Evolutionary conservation across 1,284 basidiomycete genomes (phyloP).

Genomic region (Cerrena zonata): DNA sequence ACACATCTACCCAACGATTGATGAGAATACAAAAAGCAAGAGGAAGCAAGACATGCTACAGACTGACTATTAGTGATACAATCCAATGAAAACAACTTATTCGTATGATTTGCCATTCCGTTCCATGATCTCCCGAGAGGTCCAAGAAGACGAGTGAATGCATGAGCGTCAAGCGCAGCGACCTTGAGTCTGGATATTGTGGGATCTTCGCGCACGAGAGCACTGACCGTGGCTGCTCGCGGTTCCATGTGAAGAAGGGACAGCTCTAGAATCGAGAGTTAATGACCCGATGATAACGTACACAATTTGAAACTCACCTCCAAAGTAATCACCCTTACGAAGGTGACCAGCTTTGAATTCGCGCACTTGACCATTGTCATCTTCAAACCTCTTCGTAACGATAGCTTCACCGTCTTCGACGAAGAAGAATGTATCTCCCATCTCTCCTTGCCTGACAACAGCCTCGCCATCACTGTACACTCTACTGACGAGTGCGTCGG

Average conservation of each 20-base stretch:
- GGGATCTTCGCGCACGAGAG: conserved; percentile 49
- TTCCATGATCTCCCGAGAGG: conserved; percentile 87
- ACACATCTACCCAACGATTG: background rate
- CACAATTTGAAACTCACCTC: conserved; percentile 58
- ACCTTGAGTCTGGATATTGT: conserved; percentile 74
- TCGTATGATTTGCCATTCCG: conserved; percentile 61
- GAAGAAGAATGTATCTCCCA: conserved; percentile 96
- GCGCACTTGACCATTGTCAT: conserved; percentile 52
- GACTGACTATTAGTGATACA: background rate
- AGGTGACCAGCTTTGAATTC: conserved; percentile 73
- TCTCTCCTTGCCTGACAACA: conserved; percentile 88
- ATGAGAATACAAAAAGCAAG: conserved; percentile 5
- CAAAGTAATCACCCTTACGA: conserved; percentile 94
- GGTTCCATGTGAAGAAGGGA: conserved; percentile 81
- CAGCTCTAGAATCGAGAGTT: conserved; percentile 49
- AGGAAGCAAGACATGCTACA: conserved; percentile 4
- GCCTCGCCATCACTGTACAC: conserved; percentile 80
- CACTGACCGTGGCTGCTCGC: conserved; percentile 90
- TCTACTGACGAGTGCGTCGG: conserved; percentile 86
- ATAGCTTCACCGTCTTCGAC: conserved; percentile 89
- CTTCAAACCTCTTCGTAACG: conserved; percentile 72
- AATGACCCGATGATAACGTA: conserved; percentile 6
- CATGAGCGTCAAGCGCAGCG: conserved; percentile 87
- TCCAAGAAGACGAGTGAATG: conserved; percentile 91
- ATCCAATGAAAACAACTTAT: background rate